phyloP scores from a whole-genome alignment of 2,329 filamentous ascomycete genomes.

The Fusarium albidum region DNA sequence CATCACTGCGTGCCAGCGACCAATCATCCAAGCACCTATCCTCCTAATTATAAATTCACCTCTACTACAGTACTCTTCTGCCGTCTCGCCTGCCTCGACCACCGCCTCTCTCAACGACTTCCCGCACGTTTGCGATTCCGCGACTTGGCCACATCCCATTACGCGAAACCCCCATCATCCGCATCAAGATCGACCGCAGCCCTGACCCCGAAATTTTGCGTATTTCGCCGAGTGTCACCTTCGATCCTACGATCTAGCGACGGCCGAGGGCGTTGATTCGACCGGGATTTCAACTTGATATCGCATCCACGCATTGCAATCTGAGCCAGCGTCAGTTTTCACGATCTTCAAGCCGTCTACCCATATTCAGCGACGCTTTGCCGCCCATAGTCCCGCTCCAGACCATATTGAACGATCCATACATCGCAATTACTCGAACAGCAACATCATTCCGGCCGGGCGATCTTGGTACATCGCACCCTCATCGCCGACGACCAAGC shows the following conservation, averaged over 20 bases:
- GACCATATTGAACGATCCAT: neutral
- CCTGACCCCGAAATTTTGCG: neutral
- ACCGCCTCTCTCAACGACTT: constrained; percentile 7
- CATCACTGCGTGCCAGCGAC: neutral
- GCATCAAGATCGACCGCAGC: constrained; percentile 1
- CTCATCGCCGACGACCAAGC: constrained; percentile 31
- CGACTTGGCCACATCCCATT: constrained; percentile 20
- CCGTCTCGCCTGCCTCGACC: constrained; percentile 1
- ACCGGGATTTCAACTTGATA: constrained; percentile 4
- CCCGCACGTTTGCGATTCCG: constrained; percentile 27
- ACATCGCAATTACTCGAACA: neutral
- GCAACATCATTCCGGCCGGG: constrained; percentile 3
- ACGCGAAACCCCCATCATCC: constrained; percentile 17
- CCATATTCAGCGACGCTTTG: neutral
- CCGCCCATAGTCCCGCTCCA: neutral
- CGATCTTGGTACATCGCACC: constrained; percentile 29
- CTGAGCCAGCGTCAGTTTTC: constrained; percentile 4
- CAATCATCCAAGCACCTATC: neutral
- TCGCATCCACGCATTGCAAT: constrained; percentile 1
- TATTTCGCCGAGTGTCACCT: neutral
- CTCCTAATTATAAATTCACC: neutral
- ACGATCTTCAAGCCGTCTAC: constrained; percentile 7
- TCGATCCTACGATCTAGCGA: neutral
- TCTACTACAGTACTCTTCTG: neutral
- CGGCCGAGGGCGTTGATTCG: neutral